These are phyloP conservation scores for Trichoderma guizhouense DNA, from an alignment of 2,329 filamentous ascomycete genomes.

Conservation along the genomic window DNA sequence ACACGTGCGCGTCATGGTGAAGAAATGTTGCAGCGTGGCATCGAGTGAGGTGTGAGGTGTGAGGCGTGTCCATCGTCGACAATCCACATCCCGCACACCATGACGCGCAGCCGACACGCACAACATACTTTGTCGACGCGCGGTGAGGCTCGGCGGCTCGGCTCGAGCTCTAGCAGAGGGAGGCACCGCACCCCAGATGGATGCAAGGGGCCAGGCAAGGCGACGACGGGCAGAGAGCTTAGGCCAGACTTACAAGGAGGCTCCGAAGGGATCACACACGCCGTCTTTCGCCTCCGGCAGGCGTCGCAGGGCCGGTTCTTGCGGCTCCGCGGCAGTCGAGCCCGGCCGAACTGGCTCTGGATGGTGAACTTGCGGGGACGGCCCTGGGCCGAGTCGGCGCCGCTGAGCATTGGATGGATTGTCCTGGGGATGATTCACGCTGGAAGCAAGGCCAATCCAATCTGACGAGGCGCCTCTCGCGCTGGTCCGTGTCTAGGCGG, in stretches of 20 bases:
- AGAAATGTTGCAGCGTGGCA: background rate
- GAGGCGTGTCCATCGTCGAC: background rate
- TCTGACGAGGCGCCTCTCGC: background rate
- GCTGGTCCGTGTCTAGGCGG: background rate
- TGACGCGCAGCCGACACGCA: background rate
- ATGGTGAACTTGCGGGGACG: slow-evolving; percentile 39
- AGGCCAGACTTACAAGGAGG: slow-evolving; percentile 40
- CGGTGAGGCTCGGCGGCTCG: background rate
- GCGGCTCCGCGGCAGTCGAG: slow-evolving; percentile 41
- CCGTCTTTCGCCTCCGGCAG: slow-evolving; percentile 44
- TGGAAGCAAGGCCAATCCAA: background rate
- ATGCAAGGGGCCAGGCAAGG: background rate
- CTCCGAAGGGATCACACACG: slow-evolving; percentile 43
- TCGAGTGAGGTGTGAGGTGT: background rate
- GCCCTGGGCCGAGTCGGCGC: slow-evolving; percentile 5
- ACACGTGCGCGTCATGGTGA: background rate
- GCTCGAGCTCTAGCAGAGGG: background rate
- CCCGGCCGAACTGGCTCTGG: slow-evolving; percentile 40
- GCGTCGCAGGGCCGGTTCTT: slow-evolving; percentile 47
- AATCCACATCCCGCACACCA: background rate
- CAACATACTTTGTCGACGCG: background rate
- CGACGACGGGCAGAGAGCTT: background rate
- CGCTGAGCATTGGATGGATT: slow-evolving; percentile 1
- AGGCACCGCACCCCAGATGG: too few species aligned
- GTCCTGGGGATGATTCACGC: background rate